These are phyloP conservation scores for Acorus gramineus DNA, from an alignment of 106 monocot species.

Conservation along the genomic window DNA sequence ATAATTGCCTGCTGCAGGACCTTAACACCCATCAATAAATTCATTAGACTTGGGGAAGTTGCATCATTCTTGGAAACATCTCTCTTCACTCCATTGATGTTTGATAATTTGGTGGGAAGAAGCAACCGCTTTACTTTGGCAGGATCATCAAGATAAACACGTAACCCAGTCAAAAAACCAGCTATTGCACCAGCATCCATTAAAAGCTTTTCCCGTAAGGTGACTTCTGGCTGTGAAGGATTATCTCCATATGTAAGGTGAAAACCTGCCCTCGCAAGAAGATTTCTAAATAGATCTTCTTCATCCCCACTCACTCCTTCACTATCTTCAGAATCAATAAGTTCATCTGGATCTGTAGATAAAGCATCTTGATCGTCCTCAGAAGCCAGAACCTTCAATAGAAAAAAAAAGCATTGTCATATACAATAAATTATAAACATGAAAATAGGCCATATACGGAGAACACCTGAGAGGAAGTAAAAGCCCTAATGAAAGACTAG, in stretches of 20 bases:
- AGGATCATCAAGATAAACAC: slow-evolving; percentile 83
- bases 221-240: slow-evolving; percentile 66
- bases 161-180: slow-evolving; percentile 72
- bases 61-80: slow-evolving; percentile 36
- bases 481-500: no score
- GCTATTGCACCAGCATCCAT: slow-evolving; percentile 88
- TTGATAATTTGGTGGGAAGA: slow-evolving; percentile 70
- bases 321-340: slow-evolving; percentile 83
- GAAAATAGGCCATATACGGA: no score
- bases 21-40: slow-evolving; percentile 81
- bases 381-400: slow-evolving; percentile 67
- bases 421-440: not conserved
- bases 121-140: slow-evolving; percentile 88
- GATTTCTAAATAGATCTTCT: slow-evolving; percentile 76
- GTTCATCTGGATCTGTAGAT: slow-evolving; percentile 87
- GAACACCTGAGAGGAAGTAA: no score
- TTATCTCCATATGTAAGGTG: slow-evolving; percentile 75
- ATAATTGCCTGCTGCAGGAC: slow-evolving; percentile 88
- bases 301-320: slow-evolving; percentile 76
- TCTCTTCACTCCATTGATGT: slow-evolving; percentile 38
- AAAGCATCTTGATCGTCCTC: slow-evolving; percentile 88
- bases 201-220: slow-evolving; percentile 81
- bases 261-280: slow-evolving; percentile 83
- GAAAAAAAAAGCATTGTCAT: not conserved
- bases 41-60: slow-evolving; percentile 73